Evolutionary conservation across 805 yeast species (phyloP), one percentile per base, ranked within the genome.

Genomic region (Metschnikowia chrysomelidarum): DNA sequence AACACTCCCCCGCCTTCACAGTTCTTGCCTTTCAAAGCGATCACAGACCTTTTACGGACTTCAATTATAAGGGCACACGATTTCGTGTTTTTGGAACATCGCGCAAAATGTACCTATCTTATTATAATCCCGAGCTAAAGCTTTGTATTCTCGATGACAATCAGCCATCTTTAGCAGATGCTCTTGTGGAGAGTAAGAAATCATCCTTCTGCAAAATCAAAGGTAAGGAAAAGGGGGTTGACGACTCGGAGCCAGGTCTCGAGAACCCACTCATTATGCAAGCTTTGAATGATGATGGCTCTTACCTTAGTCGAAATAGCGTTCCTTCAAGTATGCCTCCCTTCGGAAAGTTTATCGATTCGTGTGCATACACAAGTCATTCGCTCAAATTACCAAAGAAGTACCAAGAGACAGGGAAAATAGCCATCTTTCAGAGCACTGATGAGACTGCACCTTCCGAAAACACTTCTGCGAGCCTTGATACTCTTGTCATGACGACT

Each of bases 1-100:
- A 31, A 5, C 46, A 47, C 8, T 30, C 31, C 10, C 23, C 38
- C 7, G 19, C 39, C 5, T 59, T 64, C 42, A 54, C 47, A 19
- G 40, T 67, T 9, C 27, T 57, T 7, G 49, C 57, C 30, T 67
- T 66, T 32, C 64, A 63, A 44, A 55, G 60, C 46, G 57, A 58
- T 38, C 52, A 47, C 41, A 52, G 56, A 34, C 66, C 70, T 4
- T 62, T 59, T 42, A 56, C 67, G 10, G 73, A 67, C 47, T 67
- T 67, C 43, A 48, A 27, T 15, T 67, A 63, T 40, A 54, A 54
- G 19, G 44, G 38, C 24, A 65, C 71, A 3, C 44, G 69, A 8
- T 67, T 67, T 41, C 51, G 73, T 27, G 48, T 67, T 3, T 32
- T 61, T 18, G 72, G 73, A 3, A 57, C 69, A 4, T 45, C 68